Conservation (phyloP, 1,139 yeast genomes). For the Suhomyces guaymorum region DNA sequence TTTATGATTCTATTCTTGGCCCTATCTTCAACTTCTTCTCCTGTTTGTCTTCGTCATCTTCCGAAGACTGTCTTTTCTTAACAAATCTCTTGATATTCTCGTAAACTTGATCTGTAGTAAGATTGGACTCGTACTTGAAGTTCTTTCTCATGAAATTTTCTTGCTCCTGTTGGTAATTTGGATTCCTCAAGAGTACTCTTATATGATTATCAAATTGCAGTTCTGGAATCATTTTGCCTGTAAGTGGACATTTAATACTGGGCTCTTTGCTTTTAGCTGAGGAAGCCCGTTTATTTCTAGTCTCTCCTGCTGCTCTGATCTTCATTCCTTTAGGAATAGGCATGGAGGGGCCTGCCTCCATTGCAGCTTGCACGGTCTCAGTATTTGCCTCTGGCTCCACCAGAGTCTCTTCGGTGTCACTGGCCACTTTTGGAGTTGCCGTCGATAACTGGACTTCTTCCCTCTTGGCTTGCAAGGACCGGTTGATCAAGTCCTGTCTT, state of each 20-base stretch:
- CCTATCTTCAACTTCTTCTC: slow-evolving; percentile 12
- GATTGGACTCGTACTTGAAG: slow-evolving; percentile 56
- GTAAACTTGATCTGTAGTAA: slow-evolving; percentile 69
- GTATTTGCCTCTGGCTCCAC: not conserved
- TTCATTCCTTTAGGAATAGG: slow-evolving; percentile 57
- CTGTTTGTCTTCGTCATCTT: slow-evolving; percentile 12
- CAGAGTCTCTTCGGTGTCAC: slow-evolving; percentile 1
- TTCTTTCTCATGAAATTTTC: slow-evolving; percentile 64
- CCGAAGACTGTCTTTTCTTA: slow-evolving; percentile 28
- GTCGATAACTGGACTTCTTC: slow-evolving; percentile 20
- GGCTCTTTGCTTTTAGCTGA: slow-evolving; percentile 27
- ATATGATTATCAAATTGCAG: slow-evolving; percentile 73
- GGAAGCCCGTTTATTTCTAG: slow-evolving; percentile 44
- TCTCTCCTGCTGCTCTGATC: slow-evolving; percentile 67
- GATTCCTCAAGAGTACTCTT: slow-evolving; percentile 72
- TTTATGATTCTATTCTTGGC: slow-evolving; percentile 3
- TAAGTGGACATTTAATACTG: slow-evolving; percentile 68
- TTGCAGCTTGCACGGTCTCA: too few relatives aligned
- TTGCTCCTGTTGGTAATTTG: slow-evolving; percentile 72
- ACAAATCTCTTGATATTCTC: slow-evolving; percentile 70
- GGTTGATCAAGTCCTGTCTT: slow-evolving; percentile 59
- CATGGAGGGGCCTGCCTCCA: not conserved
- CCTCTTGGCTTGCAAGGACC: slow-evolving; percentile 52
- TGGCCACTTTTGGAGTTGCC: slow-evolving; percentile 4
- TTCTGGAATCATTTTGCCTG: slow-evolving; percentile 70